Base-by-base conservation (phyloP, 495 filamentous ascomycete species). In the Daldinia grandis region DNA sequence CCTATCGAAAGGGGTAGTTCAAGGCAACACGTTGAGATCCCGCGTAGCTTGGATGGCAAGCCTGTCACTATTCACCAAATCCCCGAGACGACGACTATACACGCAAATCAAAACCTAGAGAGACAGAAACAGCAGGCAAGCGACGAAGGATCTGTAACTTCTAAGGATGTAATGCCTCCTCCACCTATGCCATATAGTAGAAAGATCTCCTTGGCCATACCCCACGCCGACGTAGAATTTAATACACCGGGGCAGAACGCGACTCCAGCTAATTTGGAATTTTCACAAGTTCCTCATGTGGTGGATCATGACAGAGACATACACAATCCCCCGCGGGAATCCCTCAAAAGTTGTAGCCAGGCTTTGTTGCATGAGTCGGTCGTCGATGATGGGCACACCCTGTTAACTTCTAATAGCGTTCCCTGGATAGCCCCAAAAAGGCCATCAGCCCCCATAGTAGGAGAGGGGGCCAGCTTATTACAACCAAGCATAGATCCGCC, bases 131-230 rank as follows among this genome's bases (percentile, higher is more conserved):
- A 62, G 35, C 55, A 53, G 33, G 25, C 27, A 4, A 57, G 15
- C 7, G 65, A 67, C 9, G 54, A 54, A 49, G 58, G 33, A 25
- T 71, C 69, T 24, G 24, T 59, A 28, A 28, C 61, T 49, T 75
- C 75, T n/a, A 66, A 51, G 61, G 67, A 75, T 57, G 67, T 51
- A 47, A 77, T 77, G 75, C 75, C 75, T n/a, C 75, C 75, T 24
- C 75, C 75, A 3, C 64, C 73, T 17, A 65, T 72, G 4, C 73
- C 75, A 35, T 37, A 9, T 28, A 19, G 38, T 47, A 54, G 33
- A 55, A 58, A 33, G 21, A 30, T 5, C 51, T n/a, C 66, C 17
- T 21, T 37, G 6, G 10, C 47, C 4, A 35, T 28, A 40, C 4
- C 30, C 31, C 24, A 21, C 27, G 54, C 9, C 35, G 56, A 57